Percentiles rank a stretch among this genome's conserved stretches.
Evolutionary conservation across 2,329 filamentous ascomycete genomes (phyloP).

Genomic region (Nemania sp.): DNA sequence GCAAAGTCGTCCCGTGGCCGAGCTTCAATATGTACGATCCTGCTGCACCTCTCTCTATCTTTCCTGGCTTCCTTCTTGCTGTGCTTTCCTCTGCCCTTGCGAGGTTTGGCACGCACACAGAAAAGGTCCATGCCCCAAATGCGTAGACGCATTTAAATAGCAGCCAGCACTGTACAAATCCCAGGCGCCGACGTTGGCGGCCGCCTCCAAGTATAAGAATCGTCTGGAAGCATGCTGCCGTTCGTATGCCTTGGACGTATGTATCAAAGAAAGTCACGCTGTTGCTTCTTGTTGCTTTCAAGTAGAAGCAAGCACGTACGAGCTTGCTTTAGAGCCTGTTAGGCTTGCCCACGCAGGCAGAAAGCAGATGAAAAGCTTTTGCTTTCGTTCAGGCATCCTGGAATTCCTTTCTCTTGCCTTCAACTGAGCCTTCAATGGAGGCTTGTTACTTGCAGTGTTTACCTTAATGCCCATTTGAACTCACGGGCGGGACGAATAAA

Average conservation of each 20-base stretch:
- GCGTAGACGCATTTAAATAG: background rate
- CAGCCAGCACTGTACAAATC: background rate
- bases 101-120: conserved; percentile 17
- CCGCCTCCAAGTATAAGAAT: background rate
- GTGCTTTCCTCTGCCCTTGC: conserved; percentile 3
- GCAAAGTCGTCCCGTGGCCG: background rate
- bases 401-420: no score
- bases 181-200: background rate
- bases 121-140: conserved; percentile 17
- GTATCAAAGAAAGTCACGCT: background rate
- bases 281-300: conserved; percentile 10
- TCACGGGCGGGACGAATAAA: background rate
- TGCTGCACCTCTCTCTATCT: background rate
- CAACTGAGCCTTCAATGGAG: background rate
- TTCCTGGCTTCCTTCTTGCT: background rate
- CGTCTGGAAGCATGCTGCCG: background rate
- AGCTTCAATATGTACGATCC: background rate
- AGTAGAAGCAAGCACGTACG: conserved; percentile 9
- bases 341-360: background rate
- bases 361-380: background rate
- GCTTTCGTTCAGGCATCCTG: no score
- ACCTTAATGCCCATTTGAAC: background rate
- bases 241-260: background rate
- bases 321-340: background rate
- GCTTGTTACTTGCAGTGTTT: background rate